These are phyloP conservation scores for Psilocybe cyanescens DNA, from an alignment of 768 basidiomycete species.

Conservation along the genomic window DNA sequence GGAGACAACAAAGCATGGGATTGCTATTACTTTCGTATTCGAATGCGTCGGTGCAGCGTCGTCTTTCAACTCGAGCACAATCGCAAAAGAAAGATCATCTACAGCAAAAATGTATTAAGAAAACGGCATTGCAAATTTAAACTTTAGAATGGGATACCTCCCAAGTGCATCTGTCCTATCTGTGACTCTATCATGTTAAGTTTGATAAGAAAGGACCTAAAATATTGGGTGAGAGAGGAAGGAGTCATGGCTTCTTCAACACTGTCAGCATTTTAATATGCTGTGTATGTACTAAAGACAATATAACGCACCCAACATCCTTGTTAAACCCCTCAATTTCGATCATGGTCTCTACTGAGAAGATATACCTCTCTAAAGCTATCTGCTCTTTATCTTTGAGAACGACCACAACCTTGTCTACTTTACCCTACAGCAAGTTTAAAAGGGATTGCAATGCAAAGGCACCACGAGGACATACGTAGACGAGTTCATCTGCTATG, in stretches of 20 bases:
- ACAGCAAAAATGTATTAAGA: background rate
- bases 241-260: slow-evolving; percentile 73
- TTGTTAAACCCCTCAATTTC: slow-evolving; percentile 71
- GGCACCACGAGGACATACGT: slow-evolving; percentile 46
- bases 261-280: slow-evolving; percentile 37
- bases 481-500: slow-evolving; percentile 74
- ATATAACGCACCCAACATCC: slow-evolving; percentile 58
- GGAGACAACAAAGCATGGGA: background rate
- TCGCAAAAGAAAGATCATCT: slow-evolving; percentile 81
- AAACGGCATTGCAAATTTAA: background rate
- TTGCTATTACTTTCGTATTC: slow-evolving; percentile 43
- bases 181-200: slow-evolving; percentile 78
- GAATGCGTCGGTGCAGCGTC: slow-evolving; percentile 57
- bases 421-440: slow-evolving; percentile 57
- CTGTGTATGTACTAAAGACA: background rate
- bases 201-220: slow-evolving; percentile 84
- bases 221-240: slow-evolving; percentile 68
- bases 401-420: slow-evolving; percentile 81
- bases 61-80: slow-evolving; percentile 82
- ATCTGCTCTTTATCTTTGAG: slow-evolving; percentile 83
- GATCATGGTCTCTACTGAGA: slow-evolving; percentile 85
- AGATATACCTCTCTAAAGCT: slow-evolving; percentile 88
- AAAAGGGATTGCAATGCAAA: background rate
- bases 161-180: slow-evolving; percentile 59
- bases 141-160: slow-evolving; percentile 38